Base-by-base conservation (phyloP, 345 rosid genomes). In the Salix purpurea region DNA sequence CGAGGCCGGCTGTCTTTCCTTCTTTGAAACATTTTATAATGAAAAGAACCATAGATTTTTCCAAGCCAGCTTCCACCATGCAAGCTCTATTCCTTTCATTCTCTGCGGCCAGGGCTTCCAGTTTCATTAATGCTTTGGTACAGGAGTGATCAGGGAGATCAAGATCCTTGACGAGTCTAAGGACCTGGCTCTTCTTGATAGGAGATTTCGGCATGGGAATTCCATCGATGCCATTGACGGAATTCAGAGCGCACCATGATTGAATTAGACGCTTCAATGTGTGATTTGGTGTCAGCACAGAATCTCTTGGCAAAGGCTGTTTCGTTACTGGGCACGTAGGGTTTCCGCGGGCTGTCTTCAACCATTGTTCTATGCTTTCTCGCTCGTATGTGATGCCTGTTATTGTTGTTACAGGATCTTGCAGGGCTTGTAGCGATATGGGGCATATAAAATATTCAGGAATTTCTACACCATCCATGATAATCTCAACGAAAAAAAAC, bases 371-470 rank as follows among this genome's bases (percentile, higher is more conserved):
- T 64, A 88, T 88, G 89, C 89, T 86, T 39, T 86, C 84, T 1
- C 90, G 81, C 26, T 90, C 90, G 73, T 90, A 90, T 12, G 91
- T 87, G 72, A 90, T 90, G 42, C 93, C 90, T 5, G 91, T 85
- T 34, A 85, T 60, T 23, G 90, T 80, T 5, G 90, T 90, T n/a
- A 90, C 93, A 5, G 93, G 91, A 70, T 88, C 91, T 70, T 71
- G 84, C 87, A 90, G 86, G 84, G 88, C 83, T 32, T 90, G 87
- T 0, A 90, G 84, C 4, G 94, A 90, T 32, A 90, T 88, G 36
- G 90, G 94, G 50, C 94, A 90, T 24, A 87, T 15, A 75, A 87
- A 90, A 79, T 77, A 90, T 34, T 42, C 77, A 16, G 94, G 94
- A 34, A 90, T 70, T 26, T 90, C 91, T 4, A 82, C 58, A 2